Evolutionary conservation across 768 basidiomycete genomes (phyloP).

Genomic region (Russula brevipes): DNA sequence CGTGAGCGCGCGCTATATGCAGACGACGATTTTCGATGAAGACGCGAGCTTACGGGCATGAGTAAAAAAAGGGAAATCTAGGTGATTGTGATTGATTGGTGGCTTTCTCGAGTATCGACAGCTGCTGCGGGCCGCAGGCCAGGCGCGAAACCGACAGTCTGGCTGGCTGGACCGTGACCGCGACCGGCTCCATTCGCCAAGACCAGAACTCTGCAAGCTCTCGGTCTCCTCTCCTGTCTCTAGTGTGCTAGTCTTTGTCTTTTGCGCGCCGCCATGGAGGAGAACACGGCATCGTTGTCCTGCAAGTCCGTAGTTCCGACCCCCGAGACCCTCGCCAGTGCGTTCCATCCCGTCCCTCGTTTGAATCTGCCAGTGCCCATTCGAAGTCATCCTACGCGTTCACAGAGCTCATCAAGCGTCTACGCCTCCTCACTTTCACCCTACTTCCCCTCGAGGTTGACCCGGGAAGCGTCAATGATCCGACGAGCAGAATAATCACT

Average conservation of each 20-base stretch:
- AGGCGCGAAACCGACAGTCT: neutral
- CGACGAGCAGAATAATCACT: conserved; percentile 81
- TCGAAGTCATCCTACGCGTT: neutral
- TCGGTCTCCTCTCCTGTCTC: neutral
- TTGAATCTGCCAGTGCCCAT: neutral
- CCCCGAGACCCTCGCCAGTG: conserved; percentile 75
- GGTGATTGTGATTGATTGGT: neutral
- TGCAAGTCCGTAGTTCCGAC: conserved; percentile 48
- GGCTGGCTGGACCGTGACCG: neutral
- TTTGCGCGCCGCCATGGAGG: conserved; percentile 29
- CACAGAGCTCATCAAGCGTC: conserved; percentile 73
- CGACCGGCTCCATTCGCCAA: too few species aligned
- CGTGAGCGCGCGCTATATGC: neutral
- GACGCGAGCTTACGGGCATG: conserved; percentile 28
- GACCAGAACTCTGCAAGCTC: too few species aligned
- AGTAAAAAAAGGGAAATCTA: conserved; percentile 2
- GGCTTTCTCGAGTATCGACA: too few species aligned
- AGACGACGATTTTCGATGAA: conserved; percentile 4
- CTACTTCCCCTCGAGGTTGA: conserved; percentile 82
- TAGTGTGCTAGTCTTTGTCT: neutral
- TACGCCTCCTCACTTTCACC: conserved; percentile 67
- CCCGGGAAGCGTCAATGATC: conserved; percentile 54
- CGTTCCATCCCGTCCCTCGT: conserved; percentile 25
- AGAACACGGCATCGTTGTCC: conserved; percentile 44
- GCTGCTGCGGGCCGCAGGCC: neutral